Evolutionary conservation across 371 early-diverging fungal genomes (phyloP), one percentile per base, ranked within the genome.

Genomic region (Blakeslea trispora): DNA sequence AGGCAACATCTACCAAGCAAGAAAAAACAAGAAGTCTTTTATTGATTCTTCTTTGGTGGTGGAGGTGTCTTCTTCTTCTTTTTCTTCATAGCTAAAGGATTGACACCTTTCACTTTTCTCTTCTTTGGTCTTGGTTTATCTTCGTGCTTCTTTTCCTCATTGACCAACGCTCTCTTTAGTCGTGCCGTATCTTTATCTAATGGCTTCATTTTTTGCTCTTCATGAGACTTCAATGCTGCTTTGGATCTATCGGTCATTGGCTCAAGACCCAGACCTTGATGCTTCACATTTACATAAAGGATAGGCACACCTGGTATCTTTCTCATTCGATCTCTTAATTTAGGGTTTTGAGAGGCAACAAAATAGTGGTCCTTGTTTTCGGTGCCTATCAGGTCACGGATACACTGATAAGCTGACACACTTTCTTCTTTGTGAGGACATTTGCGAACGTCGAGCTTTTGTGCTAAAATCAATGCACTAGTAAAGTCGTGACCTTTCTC

Each of bases 51-150:
- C 34, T 67, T 62, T 23, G 58, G 68, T 1, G 55, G 63, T 40
- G 48, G 75, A 50, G 59, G 72, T 1, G 53, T 65, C 6, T 46
- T 51, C 50, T 66, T 76, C 55, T 72, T 88, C 67, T 83, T 85
- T 74, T 92, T 93, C 71, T 93, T 93, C 57, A 89, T 71, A 17
- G 91, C 88, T 23, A 95, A 72, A 37, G 95, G 94, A 63, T 95
- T 95, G 6, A 93, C 91, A 23, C 81, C 89, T 74, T 92, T 93
- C 24, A 57, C 63, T 17, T 69, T 72, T 65, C 59, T 72, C 68
- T 55, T 68, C 50, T 47, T 61, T 11, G 52, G 57, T 7, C 45
- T 42, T 31, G 59, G 59, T 18, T 59, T 53, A 21, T 19, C 28
- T 3, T 46, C 35, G 15, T 49, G 22, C 21, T 57, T 53, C 5